These are phyloP conservation scores for Collybiopsis luxurians DNA, from an alignment of 768 basidiomycete species.

Conservation along the genomic window DNA sequence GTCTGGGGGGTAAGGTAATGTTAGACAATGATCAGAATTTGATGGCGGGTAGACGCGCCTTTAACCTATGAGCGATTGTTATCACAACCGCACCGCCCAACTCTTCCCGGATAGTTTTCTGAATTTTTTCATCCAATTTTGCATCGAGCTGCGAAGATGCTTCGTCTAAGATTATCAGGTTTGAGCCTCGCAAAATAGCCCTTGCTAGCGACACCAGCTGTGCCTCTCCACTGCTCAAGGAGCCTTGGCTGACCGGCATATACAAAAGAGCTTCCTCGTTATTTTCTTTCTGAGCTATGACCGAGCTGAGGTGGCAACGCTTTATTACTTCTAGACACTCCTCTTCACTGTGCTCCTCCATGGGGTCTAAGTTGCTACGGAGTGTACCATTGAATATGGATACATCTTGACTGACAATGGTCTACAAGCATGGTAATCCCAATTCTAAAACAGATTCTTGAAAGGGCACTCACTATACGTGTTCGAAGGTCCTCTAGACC, in stretches of 20 bases:
- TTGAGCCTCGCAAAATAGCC: constrained; percentile 62
- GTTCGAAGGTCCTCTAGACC: constrained; percentile 69
- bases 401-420: constrained; percentile 74
- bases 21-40: too few relatives aligned
- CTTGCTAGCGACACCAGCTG: constrained; percentile 71
- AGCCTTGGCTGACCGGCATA: constrained; percentile 62
- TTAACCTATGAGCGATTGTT: constrained; percentile 80
- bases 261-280: constrained; percentile 44
- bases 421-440: constrained; percentile 32
- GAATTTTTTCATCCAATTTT: constrained; percentile 72
- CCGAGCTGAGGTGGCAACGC: constrained; percentile 55
- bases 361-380: constrained; percentile 70
- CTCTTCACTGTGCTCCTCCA: constrained; percentile 51
- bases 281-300: constrained; percentile 36
- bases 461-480: constrained; percentile 42
- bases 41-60: constrained; percentile 20
- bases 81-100: constrained; percentile 70
- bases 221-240: constrained; percentile 74
- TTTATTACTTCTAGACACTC: constrained; percentile 67
- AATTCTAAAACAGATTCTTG: neutral
- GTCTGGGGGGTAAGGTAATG: constrained; percentile 31
- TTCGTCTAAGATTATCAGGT: constrained; percentile 73
- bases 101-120: constrained; percentile 71
- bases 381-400: constrained; percentile 73
- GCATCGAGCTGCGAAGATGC: constrained; percentile 78